A percentile compares a stretch with the other conserved stretches of the same genome.
Conservation (phyloP, 345 rosid genomes). For the Salix viminalis region DNA sequence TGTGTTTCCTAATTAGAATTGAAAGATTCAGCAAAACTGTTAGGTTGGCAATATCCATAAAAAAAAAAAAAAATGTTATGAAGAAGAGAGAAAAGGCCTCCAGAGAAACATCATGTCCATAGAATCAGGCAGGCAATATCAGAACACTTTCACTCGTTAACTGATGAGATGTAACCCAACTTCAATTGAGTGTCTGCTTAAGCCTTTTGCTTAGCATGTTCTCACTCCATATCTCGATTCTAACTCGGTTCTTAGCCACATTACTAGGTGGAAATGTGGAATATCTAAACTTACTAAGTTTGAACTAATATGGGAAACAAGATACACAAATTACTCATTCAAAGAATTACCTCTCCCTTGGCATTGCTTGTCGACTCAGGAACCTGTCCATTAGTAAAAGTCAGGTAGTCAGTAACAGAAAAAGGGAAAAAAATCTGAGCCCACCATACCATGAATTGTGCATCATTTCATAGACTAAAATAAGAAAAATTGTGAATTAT, state of each 20-base stretch:
- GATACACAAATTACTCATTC: too few species aligned
- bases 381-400: slow-evolving; percentile 27
- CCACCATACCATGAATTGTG: not conserved
- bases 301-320: not conserved
- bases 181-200: too few species aligned
- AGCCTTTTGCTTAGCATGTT: too few species aligned
- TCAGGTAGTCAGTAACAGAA: slow-evolving; percentile 15
- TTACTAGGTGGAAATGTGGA: not conserved
- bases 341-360: slow-evolving; percentile 44
- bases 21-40: not conserved
- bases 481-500: not conserved
- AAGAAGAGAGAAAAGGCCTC: too few species aligned
- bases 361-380: slow-evolving; percentile 20
- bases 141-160: too few species aligned
- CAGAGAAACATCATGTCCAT: too few species aligned
- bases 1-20: slow-evolving; percentile 41
- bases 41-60: not conserved
- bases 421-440: not conserved
- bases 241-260: not conserved
- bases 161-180: too few species aligned
- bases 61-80: too few species aligned
- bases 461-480: not conserved
- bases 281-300: not conserved
- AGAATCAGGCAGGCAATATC: too few species aligned
- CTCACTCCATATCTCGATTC: not conserved